These are phyloP conservation scores for Circinella umbellata DNA, from an alignment of 371 early-diverging fungal genomes.

Conservation along the genomic window DNA sequence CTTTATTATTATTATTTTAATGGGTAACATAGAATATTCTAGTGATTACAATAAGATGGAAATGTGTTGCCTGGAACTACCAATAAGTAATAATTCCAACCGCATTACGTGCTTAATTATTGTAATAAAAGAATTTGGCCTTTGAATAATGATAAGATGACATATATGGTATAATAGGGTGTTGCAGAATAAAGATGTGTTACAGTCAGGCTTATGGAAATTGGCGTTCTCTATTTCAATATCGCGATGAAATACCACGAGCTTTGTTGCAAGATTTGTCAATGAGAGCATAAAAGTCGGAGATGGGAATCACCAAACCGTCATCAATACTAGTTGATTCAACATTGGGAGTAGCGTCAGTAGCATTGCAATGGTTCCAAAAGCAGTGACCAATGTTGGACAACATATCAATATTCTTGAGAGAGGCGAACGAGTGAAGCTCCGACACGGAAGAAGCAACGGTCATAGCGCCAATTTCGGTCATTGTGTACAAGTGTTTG, in stretches of 20 bases:
- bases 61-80: too few species aligned
- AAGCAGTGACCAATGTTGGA: constrained; percentile 13
- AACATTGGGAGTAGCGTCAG: constrained; percentile 13
- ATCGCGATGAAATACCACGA: constrained; percentile 16
- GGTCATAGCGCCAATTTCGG: constrained; percentile 11
- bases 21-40: too few species aligned
- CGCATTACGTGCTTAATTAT: too few species aligned
- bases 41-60: too few species aligned
- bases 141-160: too few species aligned
- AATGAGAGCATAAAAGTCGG: constrained; percentile 23
- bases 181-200: too few species aligned
- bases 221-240: constrained; percentile 4
- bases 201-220: too few species aligned
- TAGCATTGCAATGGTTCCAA: constrained; percentile 15
- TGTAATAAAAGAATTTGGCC: too few species aligned
- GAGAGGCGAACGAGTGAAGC: constrained; percentile 13
- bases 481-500: constrained; percentile 11
- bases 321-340: constrained; percentile 16
- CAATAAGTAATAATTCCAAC: too few species aligned
- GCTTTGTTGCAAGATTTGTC: constrained; percentile 21
- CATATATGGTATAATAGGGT: too few species aligned
- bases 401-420: constrained; percentile 12
- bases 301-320: constrained; percentile 21
- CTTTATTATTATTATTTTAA: too few species aligned
- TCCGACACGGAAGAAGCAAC: constrained; percentile 2